Conservation (phyloP, 305 asterid species). For the Andrographis paniculata region DNA sequence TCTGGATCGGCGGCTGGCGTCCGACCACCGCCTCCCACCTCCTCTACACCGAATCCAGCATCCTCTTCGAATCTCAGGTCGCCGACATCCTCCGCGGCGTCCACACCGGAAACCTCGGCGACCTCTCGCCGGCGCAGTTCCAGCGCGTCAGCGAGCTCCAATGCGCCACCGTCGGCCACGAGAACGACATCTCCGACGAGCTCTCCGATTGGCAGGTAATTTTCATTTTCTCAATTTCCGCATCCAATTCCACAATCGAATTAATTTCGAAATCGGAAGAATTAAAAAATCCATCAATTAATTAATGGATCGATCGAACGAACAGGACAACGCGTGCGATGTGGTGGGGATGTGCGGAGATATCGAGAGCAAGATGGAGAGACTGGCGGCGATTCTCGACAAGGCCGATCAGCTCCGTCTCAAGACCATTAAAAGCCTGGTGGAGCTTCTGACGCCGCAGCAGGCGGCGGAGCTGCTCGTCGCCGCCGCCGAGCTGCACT, state of each 20-base stretch:
- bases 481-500: slow-evolving; percentile 56
- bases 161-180: slow-evolving; percentile 53
- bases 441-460: slow-evolving; percentile 51
- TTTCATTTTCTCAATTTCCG: background rate
- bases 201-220: slow-evolving; percentile 69
- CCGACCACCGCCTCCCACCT: slow-evolving; percentile 82
- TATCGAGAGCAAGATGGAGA: slow-evolving; percentile 31
- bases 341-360: slow-evolving; percentile 7
- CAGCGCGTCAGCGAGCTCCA: slow-evolving; percentile 76
- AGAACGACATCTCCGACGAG: slow-evolving; percentile 46
- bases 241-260: background rate
- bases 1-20: slow-evolving; percentile 84
- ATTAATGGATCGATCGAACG: background rate
- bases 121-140: slow-evolving; percentile 57
- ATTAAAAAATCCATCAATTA: background rate
- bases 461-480: slow-evolving; percentile 69
- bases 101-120: slow-evolving; percentile 68
- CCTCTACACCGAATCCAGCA: slow-evolving; percentile 66
- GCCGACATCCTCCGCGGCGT: slow-evolving; percentile 54
- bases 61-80: slow-evolving; percentile 59
- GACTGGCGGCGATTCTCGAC: slow-evolving; percentile 33
- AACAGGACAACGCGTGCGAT: slow-evolving; percentile 5
- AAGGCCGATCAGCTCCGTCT: slow-evolving; percentile 60
- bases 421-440: slow-evolving; percentile 41
- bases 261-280: background rate